These are phyloP conservation scores for Dicorynia guianensis DNA, from an alignment of 306 rosid genomes.

Conservation along the genomic window DNA sequence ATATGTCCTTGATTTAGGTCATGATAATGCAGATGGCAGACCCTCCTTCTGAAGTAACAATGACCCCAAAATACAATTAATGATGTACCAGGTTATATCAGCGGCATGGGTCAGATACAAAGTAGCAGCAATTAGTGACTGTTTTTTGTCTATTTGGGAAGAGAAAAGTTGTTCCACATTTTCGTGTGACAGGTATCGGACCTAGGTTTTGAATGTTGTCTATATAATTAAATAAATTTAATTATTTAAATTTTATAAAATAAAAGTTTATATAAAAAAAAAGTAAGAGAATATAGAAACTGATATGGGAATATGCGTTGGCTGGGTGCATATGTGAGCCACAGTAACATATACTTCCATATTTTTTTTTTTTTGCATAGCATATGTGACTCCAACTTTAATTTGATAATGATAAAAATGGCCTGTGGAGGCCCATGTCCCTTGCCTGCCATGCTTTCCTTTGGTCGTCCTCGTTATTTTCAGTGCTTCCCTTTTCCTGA, in stretches of 20 bases:
- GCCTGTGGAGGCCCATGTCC: conserved; percentile 43
- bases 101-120: background rate
- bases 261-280: no score
- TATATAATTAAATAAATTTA: no score
- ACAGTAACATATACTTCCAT: conserved; percentile 22
- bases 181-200: no score
- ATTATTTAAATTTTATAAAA: no score
- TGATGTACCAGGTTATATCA: background rate
- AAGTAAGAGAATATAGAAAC: no score
- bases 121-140: background rate
- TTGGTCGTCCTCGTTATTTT: conserved; percentile 50
- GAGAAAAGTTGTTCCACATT: no score
- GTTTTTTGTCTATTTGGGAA: background rate
- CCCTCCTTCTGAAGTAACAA: background rate
- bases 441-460: conserved; percentile 36
- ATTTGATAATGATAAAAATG: conserved; percentile 22
- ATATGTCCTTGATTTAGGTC: no score
- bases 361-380: background rate
- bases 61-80: background rate
- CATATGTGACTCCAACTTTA: conserved; percentile 13
- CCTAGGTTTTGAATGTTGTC: no score
- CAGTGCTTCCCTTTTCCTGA: conserved; percentile 48
- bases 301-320: background rate
- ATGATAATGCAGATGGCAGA: no score
- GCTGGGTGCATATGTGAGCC: background rate